These are phyloP conservation scores for Fusarium buxicola DNA, from an alignment of 2,329 filamentous ascomycete genomes.

Conservation along the genomic window DNA sequence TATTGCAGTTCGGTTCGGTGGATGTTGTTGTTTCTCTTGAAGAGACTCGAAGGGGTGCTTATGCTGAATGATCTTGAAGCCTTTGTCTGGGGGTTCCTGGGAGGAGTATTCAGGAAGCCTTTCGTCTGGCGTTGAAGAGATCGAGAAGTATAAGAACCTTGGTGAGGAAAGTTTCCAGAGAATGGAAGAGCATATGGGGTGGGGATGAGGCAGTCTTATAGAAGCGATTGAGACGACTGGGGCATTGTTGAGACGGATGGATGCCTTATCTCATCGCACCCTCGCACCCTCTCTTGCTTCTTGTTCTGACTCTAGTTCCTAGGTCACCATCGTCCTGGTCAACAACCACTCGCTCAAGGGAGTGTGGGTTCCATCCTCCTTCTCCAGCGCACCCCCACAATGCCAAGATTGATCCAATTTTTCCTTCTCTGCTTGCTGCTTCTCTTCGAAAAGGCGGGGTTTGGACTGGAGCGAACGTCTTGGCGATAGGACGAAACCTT, in stretches of 20 bases:
- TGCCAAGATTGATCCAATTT: slow-evolving; percentile 41
- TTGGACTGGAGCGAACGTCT: slow-evolving; percentile 37
- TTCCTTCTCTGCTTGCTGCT: slow-evolving; percentile 40
- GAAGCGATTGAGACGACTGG: slow-evolving; percentile 23
- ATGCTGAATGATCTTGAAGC: slow-evolving; percentile 22
- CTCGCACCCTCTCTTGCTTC: slow-evolving; percentile 23
- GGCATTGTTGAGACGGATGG: slow-evolving; percentile 16
- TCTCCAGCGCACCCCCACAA: slow-evolving; percentile 37
- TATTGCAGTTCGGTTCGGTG: slow-evolving; percentile 12
- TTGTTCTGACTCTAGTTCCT: slow-evolving; percentile 8
- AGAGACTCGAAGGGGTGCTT: slow-evolving; percentile 11
- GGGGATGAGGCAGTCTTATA: slow-evolving; percentile 43
- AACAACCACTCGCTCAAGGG: slow-evolving; percentile 7
- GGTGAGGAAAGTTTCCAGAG: slow-evolving; percentile 13
- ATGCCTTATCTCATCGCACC: slow-evolving; percentile 35
- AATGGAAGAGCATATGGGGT: slow-evolving; percentile 20
- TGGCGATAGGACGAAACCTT: slow-evolving; percentile 41
- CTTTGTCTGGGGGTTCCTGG: slow-evolving; percentile 39
- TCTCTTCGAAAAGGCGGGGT: slow-evolving; percentile 42
- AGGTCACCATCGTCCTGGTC: slow-evolving; percentile 32
- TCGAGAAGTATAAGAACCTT: slow-evolving; percentile 34
- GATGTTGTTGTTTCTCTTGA: slow-evolving; percentile 2
- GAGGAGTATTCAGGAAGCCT: slow-evolving; percentile 38
- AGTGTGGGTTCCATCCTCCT: slow-evolving; percentile 22
- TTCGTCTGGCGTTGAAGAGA: slow-evolving; percentile 36